Evolutionary conservation across 2,329 filamentous ascomycete species (phyloP).

Genomic region (Paramyrothecium roridum): DNA sequence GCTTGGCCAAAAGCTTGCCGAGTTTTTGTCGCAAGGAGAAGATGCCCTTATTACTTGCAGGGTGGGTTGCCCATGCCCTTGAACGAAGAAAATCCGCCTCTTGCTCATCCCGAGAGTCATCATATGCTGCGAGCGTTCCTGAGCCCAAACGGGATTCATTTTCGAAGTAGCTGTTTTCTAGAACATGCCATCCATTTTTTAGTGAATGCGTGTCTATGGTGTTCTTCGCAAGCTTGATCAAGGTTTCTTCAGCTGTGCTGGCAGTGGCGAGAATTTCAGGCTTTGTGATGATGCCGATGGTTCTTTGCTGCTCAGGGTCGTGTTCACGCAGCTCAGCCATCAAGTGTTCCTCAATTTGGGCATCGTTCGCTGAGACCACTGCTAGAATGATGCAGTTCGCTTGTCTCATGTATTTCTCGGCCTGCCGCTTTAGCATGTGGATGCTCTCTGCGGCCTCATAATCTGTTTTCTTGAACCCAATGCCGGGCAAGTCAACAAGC

Average conservation of each 20-base stretch:
- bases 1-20: constrained; percentile 24
- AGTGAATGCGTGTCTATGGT: constrained; percentile 24
- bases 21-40: constrained; percentile 28
- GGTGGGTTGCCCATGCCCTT: constrained; percentile 19
- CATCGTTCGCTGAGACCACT: constrained; percentile 45
- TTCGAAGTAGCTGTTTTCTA: constrained; percentile 45
- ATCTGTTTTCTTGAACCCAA: no score
- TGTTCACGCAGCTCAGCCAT: constrained; percentile 37
- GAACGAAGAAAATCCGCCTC: constrained; percentile 28
- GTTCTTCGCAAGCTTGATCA: constrained; percentile 29
- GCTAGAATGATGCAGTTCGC: constrained; percentile 58
- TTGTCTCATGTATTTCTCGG: constrained; percentile 52
- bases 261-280: constrained; percentile 40
- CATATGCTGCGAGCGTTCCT: not conserved
- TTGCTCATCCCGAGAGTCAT: constrained; percentile 20
- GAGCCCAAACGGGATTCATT: constrained; percentile 17
- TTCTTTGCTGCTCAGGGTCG: constrained; percentile 42
- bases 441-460: no score
- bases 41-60: constrained; percentile 27
- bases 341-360: constrained; percentile 53
- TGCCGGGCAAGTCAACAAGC: constrained; percentile 53
- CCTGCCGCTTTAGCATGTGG: constrained; percentile 32
- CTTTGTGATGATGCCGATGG: constrained; percentile 56
- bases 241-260: constrained; percentile 34
- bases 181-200: constrained; percentile 49